Percentiles rank a stretch among this genome's conserved stretches.
These are phyloP conservation scores for Globisporangium radiosum DNA, from an alignment of 352 stramenopile species.

Conservation along the genomic window DNA sequence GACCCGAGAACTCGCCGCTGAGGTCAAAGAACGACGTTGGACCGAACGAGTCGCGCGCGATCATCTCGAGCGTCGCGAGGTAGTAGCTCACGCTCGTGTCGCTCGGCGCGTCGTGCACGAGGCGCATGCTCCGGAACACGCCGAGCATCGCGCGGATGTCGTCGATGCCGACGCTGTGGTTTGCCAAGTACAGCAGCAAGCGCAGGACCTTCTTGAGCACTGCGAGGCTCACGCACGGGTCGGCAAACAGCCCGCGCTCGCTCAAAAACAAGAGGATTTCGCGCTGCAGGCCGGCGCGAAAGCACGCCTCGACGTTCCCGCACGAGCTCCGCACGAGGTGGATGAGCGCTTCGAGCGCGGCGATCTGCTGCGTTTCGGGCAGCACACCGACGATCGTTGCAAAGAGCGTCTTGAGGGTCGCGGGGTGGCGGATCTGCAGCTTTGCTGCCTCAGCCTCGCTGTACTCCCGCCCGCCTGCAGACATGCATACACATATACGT, in stretches of 20 bases:
- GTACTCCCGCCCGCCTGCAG: constrained; percentile 55
- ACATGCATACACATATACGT: background rate
- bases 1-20: constrained; percentile 67
- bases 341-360: constrained; percentile 64
- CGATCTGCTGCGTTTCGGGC: constrained; percentile 58
- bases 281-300: constrained; percentile 57
- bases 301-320: constrained; percentile 70
- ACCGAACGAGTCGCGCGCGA: constrained; percentile 74
- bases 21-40: constrained; percentile 81
- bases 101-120: constrained; percentile 61
- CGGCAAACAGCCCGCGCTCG: constrained; percentile 54
- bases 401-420: constrained; percentile 56
- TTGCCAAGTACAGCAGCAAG: constrained; percentile 71
- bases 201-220: constrained; percentile 77
- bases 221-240: constrained; percentile 41
- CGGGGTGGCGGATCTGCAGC: constrained; percentile 58
- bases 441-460: constrained; percentile 46
- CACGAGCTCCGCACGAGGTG: constrained; percentile 73
- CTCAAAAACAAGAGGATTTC: constrained; percentile 71
- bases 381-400: constrained; percentile 57
- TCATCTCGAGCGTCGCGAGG: constrained; percentile 80
- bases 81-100: constrained; percentile 74
- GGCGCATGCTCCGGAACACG: constrained; percentile 65
- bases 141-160: constrained; percentile 79
- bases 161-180: constrained; percentile 70